These are phyloP conservation scores for Yarrowia yakushimensis DNA, from an alignment of 805 yeast species.

Conservation along the genomic window DNA sequence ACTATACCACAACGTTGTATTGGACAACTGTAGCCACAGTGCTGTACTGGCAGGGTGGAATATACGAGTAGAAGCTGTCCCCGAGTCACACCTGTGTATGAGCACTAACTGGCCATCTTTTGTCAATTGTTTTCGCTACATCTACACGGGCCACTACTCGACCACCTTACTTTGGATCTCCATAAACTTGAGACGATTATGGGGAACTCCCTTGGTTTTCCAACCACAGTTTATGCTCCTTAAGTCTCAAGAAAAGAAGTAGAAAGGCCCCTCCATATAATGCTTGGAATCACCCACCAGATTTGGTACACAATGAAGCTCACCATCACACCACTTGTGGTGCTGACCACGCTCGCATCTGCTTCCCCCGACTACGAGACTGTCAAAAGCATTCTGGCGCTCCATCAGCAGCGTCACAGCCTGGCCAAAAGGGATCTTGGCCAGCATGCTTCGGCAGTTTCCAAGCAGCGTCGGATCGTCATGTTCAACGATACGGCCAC, in stretches of 20 bases:
- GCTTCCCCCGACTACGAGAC: conserved; percentile 13
- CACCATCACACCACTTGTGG: neutral
- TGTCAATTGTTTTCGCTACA: no score
- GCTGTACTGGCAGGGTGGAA: no score
- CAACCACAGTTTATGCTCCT: neutral
- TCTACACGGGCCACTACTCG: no score
- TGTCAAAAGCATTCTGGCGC: conserved; percentile 10
- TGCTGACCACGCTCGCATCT: conserved; percentile 7
- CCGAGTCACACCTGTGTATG: no score
- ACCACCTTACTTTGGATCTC: neutral
- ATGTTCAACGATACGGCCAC: conserved; percentile 11
- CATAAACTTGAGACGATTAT: neutral
- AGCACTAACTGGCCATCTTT: no score
- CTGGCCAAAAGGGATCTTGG: conserved; percentile 4
- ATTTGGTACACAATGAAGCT: conserved; percentile 1
- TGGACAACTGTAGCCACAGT: neutral
- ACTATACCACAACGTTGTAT: neutral
- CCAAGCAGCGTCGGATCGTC: conserved; percentile 9
- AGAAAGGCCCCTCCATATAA: neutral
- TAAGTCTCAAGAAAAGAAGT: neutral
- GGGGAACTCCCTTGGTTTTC: neutral
- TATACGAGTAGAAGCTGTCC: no score
- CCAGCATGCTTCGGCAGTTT: neutral
- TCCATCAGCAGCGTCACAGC: neutral
- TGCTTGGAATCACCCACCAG: neutral